These are phyloP conservation scores for Salix brachista DNA, from an alignment of 345 rosid species.

Conservation along the genomic window DNA sequence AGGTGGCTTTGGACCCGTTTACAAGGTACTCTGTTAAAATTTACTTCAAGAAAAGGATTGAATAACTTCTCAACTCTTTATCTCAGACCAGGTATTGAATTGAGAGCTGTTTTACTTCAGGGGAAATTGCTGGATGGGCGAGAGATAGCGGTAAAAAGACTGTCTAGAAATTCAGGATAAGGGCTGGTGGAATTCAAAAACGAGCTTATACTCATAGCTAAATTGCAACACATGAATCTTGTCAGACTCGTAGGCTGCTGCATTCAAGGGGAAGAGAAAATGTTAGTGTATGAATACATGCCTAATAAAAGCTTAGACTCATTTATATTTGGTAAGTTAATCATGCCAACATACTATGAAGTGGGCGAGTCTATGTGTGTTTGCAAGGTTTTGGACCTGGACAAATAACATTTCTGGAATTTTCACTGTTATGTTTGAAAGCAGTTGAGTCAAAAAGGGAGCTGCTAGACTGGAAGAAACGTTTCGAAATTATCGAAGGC, in stretches of 20 bases:
- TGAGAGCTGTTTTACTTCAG: background rate
- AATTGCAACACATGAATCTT: slow-evolving; percentile 17
- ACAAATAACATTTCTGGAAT: background rate
- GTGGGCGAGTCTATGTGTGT: too few relatives aligned
- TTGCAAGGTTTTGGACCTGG: too few relatives aligned
- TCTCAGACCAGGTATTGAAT: too few relatives aligned
- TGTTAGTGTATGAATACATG: slow-evolving; percentile 24
- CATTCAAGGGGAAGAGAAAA: slow-evolving; percentile 16
- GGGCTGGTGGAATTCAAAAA: slow-evolving; percentile 28
- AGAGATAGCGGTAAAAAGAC: slow-evolving; percentile 25
- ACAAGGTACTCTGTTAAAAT: too few relatives aligned
- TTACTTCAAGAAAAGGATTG: too few relatives aligned
- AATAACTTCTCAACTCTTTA: too few relatives aligned
- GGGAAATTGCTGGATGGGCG: slow-evolving; percentile 8
- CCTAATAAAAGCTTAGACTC: slow-evolving; percentile 24
- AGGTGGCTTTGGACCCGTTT: slow-evolving; percentile 4
- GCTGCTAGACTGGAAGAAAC: slow-evolving; percentile 7
- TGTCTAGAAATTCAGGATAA: slow-evolving; percentile 18
- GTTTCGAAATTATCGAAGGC: slow-evolving; percentile 1
- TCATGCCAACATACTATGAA: too few relatives aligned
- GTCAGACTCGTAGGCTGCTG: slow-evolving; percentile 22
- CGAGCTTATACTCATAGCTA: slow-evolving; percentile 25
- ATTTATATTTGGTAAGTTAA: slow-evolving; percentile 11
- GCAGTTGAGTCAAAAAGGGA: background rate
- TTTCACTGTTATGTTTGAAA: background rate